Evolutionary conservation across 352 stramenopile genomes (phyloP).

Genomic region (Blastocystis sp.): DNA sequence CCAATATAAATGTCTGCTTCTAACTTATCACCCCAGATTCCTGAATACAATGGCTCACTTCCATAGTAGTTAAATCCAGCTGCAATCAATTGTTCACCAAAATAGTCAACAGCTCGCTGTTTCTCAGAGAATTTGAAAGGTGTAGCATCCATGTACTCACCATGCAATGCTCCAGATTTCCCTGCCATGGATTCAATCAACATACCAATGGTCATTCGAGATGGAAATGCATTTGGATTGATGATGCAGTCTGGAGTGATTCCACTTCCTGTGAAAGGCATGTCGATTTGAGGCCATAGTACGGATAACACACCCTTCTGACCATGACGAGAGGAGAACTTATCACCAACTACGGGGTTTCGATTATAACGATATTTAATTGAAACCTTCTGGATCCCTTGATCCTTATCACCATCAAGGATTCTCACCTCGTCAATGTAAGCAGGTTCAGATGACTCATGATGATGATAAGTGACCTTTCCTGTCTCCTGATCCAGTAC

Average conservation of each 20-base stretch:
- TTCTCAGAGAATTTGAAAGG: conserved; percentile 98
- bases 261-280: conserved; percentile 95
- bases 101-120: conserved; percentile 94
- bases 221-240: conserved; percentile 92
- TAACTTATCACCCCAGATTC: conserved; percentile 93
- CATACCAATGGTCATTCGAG: conserved; percentile 95
- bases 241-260: conserved; percentile 98
- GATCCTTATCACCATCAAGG: conserved; percentile 65
- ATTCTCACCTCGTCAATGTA: conserved; percentile 87
- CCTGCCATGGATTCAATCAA: conserved; percentile 98
- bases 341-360: conserved; percentile 98
- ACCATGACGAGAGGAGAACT: conserved; percentile 96
- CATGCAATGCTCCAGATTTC: conserved; percentile 94
- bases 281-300: conserved; percentile 94
- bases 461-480: conserved; percentile 80
- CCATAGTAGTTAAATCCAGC: conserved; percentile 96
- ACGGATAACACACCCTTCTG: conserved; percentile 99
- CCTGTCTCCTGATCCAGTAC: conserved; percentile 87
- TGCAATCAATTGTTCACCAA: conserved; percentile 90
- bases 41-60: conserved; percentile 95
- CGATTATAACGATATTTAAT: conserved; percentile 94
- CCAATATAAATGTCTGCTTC: conserved; percentile 99
- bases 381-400: conserved; percentile 78
- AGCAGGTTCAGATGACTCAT: conserved; percentile 93
- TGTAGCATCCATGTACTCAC: conserved; percentile 87